Percentiles rank a stretch among this genome's conserved stretches.
Conservation (phyloP, 345 rosid genomes). For the Raphanus sativus region DNA sequence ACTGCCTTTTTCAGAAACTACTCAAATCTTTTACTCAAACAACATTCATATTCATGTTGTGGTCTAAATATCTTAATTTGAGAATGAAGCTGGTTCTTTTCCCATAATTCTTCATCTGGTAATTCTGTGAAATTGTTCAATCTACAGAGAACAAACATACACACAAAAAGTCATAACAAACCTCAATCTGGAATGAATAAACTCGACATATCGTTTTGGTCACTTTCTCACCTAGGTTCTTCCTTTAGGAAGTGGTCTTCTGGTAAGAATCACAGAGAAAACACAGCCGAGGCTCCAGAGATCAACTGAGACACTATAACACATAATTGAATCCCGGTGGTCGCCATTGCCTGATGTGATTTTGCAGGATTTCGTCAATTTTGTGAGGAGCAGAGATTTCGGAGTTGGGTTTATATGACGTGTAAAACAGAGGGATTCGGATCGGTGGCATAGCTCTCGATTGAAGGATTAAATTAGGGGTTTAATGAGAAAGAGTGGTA, state of each 20-base stretch:
- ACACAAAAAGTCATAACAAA: too few relatives aligned
- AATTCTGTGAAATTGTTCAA: too few relatives aligned
- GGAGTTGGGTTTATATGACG: background rate
- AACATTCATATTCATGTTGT: too few relatives aligned
- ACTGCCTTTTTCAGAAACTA: too few relatives aligned
- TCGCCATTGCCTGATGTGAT: background rate
- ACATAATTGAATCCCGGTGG: background rate
- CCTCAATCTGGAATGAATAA: background rate
- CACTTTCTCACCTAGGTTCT: constrained; percentile 46
- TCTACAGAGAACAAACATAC: constrained; percentile 2
- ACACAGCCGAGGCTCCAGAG: background rate
- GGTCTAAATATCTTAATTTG: too few relatives aligned
- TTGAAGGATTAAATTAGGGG: too few relatives aligned
- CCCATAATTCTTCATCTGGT: too few relatives aligned
- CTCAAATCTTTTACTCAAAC: too few relatives aligned
- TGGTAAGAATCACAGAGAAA: constrained; percentile 59
- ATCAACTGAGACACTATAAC: background rate
- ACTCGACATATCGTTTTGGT: background rate
- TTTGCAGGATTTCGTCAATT: background rate
- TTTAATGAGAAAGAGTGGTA: too few relatives aligned
- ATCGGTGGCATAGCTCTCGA: background rate
- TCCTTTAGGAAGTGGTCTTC: constrained; percentile 68
- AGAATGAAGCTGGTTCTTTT: too few relatives aligned
- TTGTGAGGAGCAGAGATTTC: background rate
- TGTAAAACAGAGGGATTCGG: background rate